Base-by-base conservation (phyloP, 129 eudicot genomes). In the Rutidosis leptorrhynchoides region DNA sequence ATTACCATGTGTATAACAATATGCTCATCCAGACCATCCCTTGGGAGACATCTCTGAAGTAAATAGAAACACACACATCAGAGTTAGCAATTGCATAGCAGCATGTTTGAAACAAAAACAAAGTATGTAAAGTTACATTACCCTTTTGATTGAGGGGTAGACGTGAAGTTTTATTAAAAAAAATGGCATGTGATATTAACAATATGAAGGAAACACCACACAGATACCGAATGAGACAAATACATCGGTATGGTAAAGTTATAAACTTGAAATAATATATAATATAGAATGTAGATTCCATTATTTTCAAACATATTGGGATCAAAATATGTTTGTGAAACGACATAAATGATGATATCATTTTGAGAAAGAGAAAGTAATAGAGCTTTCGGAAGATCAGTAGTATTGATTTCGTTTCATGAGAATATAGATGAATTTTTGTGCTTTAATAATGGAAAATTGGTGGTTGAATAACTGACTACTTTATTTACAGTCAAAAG, bases 1-100 rank as follows among this genome's bases (percentile, higher is more conserved):
- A 65, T 60, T 84, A 93, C 98, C 98, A 86, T 85, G 71, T 93
- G 89, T 35, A 93, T 82, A 59, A 86, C 80, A 68, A 93, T 83
- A 80, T 86, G 95, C 81, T 93, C 96, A 52, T 93, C 96, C 86
- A 88, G 75, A 61, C 87, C 78, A 77, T 79, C 84, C 69, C 81
- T 81, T 48, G 92, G 77, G 55, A 89, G 98, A 79, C 98, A 92
- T 76, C 98, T 85, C 98, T 92, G 89, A 54, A 78, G 19, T 14
- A 62, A 72, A 71, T 27, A 71, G 59, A 73, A 68, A 46, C 25
- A 72, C 23, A 53, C 11, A 26, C 54, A 64, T 64, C 66, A 37
- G 5, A 9, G 16, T 64, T 19, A 73, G 48, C 49, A 73, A 15
- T 63, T 52, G 21, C 56, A 37, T 25, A 20, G 35, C 71, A 63